Evolutionary conservation across 768 basidiomycete species (phyloP), one percentile per base, ranked within the genome.

Genomic region (Rhodotorula paludigena): DNA sequence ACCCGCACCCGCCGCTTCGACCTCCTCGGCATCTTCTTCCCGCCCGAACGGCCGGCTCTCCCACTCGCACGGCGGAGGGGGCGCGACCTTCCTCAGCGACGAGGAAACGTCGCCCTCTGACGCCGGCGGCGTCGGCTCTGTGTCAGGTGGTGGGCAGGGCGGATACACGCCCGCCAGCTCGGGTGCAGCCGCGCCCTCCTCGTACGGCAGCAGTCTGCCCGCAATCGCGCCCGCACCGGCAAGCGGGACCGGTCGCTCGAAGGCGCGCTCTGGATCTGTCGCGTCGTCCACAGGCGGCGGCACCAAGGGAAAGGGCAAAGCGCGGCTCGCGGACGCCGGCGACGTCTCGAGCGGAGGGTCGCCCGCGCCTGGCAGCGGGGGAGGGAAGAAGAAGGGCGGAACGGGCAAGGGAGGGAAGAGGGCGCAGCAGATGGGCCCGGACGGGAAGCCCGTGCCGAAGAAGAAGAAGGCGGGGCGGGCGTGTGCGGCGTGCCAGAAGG

Each of bases 391-490:
- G 56, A 25, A 15, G 41, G 35, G 53, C 42, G 33, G 47, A 6
- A 35, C 35, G 18, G 47, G 35, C 30, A 47, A 30, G 57, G 44
- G 28, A 4, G 30, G 38, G 48, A 59, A 47, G 58, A 30, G 48
- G 35, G 35, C 18, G 21, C 48, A 49, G 53, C 28, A 36, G 51
- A 30, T 58, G 4, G 63, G 68, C 25, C 39, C 59, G 35, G 68
- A 65, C 35, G 63, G 68, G 45, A 63, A 57, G 39, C 67, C 62
- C 10, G 10, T 58, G 21, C 41, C 53, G 57, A 69, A 69, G 52
- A 93, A 92, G 84, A 93, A 92, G 83, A 92, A 93, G 79, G 91
- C 92, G 0, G 89, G 85, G 74, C 85, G 92, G 54, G 94, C 94
- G 55, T 98, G 94, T 77, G 87, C 89, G 69, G 89, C 91, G 74